Evolutionary conservation across 345 rosid species (phyloP).

Genomic region (Pugionium dolabratum): DNA sequence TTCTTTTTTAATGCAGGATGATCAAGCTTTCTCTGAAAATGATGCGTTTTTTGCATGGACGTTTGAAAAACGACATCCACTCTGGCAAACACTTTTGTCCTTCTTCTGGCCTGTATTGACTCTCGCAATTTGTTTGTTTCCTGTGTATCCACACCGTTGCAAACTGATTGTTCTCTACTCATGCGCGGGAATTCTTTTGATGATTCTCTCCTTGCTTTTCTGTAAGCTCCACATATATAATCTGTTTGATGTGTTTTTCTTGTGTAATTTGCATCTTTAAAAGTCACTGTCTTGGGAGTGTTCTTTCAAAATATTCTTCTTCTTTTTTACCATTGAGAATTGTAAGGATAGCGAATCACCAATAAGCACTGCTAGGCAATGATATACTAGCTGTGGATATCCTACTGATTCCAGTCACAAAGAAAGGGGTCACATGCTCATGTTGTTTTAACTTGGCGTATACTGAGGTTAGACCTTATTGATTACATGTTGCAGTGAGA

Average conservation of each 20-base stretch:
- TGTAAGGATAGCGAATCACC: not conserved
- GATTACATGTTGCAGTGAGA: slow-evolving; percentile 62
- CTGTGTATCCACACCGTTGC: slow-evolving; percentile 93
- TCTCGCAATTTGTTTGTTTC: slow-evolving; percentile 93
- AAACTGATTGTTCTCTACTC: slow-evolving; percentile 86
- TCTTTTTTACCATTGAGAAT: no score
- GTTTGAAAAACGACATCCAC: slow-evolving; percentile 78
- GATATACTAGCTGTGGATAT: no score
- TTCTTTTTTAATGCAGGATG: slow-evolving; percentile 56
- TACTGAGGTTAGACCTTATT: not conserved
- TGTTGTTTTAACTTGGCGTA: not conserved
- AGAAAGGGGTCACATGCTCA: no score
- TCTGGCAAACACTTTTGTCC: slow-evolving; percentile 97
- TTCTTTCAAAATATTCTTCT: not conserved
- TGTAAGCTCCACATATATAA: slow-evolving; percentile 48
- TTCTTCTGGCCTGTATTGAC: slow-evolving; percentile 98
- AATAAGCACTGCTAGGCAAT: no score
- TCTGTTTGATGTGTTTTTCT: slow-evolving; percentile 6
- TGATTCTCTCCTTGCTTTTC: slow-evolving; percentile 77
- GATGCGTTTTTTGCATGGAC: slow-evolving; percentile 98
- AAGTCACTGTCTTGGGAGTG: not conserved
- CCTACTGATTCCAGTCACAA: no score
- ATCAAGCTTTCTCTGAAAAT: slow-evolving; percentile 86
- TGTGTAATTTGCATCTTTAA: not conserved
- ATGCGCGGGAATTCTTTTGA: slow-evolving; percentile 80